Conservation (phyloP, 1,139 yeast species). For the Blastobotrys apis region DNA sequence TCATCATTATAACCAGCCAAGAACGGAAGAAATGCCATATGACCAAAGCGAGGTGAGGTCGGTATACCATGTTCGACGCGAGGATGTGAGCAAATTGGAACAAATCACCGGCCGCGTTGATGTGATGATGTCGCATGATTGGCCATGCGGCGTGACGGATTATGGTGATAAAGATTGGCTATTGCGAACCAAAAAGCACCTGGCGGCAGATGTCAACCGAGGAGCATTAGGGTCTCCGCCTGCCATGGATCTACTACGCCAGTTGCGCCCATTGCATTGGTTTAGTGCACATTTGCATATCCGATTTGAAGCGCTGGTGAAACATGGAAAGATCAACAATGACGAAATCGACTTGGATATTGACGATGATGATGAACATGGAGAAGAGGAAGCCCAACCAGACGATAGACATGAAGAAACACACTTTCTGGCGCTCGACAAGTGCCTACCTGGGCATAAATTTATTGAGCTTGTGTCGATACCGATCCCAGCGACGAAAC, state of each 20-base stretch:
- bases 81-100: conserved; percentile 55
- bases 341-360: conserved; percentile 45
- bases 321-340: conserved; percentile 33
- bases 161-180: conserved; percentile 54
- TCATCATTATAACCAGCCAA: conserved; percentile 40
- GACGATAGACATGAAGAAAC: conserved; percentile 36
- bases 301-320: conserved; percentile 53
- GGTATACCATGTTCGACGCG: conserved; percentile 70
- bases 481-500: conserved; percentile 24
- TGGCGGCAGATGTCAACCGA: conserved; percentile 55
- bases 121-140: conserved; percentile 76
- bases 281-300: conserved; percentile 89
- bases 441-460: conserved; percentile 61
- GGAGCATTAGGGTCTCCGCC: conserved; percentile 73
- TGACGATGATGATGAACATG: conserved; percentile 21
- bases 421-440: conserved; percentile 75
- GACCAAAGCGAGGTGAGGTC: conserved; percentile 46
- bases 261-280: conserved; percentile 69
- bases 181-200: conserved; percentile 59
- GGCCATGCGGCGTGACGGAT: conserved; percentile 82
- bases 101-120: conserved; percentile 41
- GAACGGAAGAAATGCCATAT: conserved; percentile 50
- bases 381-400: background rate
- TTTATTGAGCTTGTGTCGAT: conserved; percentile 47
- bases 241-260: conserved; percentile 51